These are phyloP conservation scores for Phlyctochytrium arcticum DNA, from an alignment of 192 early-diverging fungal genomes.

Conservation along the genomic window DNA sequence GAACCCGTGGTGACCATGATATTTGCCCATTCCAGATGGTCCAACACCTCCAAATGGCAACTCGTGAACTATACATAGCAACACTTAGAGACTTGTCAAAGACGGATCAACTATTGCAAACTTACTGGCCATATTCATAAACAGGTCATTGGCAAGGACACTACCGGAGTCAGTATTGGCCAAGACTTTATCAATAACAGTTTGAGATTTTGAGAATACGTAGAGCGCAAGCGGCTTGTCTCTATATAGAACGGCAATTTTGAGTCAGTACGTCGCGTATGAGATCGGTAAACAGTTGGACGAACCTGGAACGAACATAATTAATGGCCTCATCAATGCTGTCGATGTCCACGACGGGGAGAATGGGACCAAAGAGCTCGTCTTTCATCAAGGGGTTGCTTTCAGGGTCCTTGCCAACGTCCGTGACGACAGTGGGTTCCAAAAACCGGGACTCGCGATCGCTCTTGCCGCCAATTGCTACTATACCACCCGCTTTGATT, in stretches of 20 bases:
- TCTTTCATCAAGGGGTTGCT: constrained; percentile 62
- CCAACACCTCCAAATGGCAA: constrained; percentile 92
- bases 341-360: constrained; percentile 67
- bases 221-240: constrained; percentile 81
- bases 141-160: constrained; percentile 74
- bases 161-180: constrained; percentile 70
- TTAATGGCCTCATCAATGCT: constrained; percentile 31
- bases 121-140: constrained; percentile 51
- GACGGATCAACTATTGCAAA: neutral
- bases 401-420: constrained; percentile 48
- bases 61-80: constrained; percentile 18
- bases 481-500: constrained; percentile 19
- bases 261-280: neutral
- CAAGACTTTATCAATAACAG: constrained; percentile 55
- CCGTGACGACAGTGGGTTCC: constrained; percentile 75
- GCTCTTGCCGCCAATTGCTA: constrained; percentile 52
- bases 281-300: neutral
- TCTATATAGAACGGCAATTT: constrained; percentile 12
- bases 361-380: constrained; percentile 90
- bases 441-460: constrained; percentile 67
- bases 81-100: no score
- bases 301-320: constrained; percentile 20
- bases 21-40: constrained; percentile 77
- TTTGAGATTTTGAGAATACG: constrained; percentile 55
- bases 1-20: constrained; percentile 77